Evolutionary conservation across 495 filamentous ascomycete genomes (phyloP).

Genomic region (Aspergillus indologenus): DNA sequence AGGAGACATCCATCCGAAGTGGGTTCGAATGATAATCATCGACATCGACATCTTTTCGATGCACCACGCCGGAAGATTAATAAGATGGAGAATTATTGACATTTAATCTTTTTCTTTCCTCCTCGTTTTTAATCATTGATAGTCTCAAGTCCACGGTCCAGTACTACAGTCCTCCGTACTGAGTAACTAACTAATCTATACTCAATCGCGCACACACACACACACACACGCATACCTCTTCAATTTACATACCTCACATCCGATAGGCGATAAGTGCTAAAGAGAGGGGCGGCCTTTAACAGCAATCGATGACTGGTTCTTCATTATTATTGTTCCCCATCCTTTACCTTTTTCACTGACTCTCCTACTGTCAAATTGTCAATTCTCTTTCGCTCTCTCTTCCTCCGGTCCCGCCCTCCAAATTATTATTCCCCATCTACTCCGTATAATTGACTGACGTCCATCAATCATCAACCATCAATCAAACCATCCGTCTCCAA

Average conservation of each 20-base stretch:
- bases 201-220: too few species aligned
- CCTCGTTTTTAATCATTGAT: slow-evolving; percentile 2
- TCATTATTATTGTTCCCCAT: slow-evolving; percentile 2
- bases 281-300: background rate
- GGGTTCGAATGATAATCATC: background rate
- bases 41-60: background rate
- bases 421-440: background rate
- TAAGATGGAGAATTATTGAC: background rate
- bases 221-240: too few species aligned
- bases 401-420: slow-evolving; percentile 2
- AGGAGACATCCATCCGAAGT: background rate
- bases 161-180: background rate
- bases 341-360: background rate
- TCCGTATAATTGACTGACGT: background rate
- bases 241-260: background rate
- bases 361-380: background rate
- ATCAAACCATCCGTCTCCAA: background rate
- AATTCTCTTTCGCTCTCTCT: background rate
- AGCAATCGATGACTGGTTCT: background rate
- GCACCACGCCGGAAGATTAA: background rate
- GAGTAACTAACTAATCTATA: background rate
- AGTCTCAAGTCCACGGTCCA: too few species aligned
- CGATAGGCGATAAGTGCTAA: background rate
- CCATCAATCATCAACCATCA: background rate
- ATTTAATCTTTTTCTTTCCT: slow-evolving; percentile 7